Base-by-base conservation (phyloP, 345 rosid genomes). In the Euclidium syriacum region DNA sequence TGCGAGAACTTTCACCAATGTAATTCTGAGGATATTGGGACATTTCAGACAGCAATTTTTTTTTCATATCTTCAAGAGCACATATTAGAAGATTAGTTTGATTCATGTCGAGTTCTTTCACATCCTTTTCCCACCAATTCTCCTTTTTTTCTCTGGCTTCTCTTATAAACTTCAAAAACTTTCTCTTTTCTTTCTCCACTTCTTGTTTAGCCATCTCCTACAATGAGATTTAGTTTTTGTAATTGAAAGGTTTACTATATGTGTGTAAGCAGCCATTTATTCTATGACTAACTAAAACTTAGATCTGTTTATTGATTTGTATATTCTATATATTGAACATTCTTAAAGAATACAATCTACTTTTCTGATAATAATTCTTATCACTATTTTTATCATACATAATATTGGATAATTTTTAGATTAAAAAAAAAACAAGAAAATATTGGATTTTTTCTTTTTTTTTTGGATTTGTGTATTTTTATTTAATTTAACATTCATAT, bases 121-220 rank as follows among this genome's bases (percentile, higher is more conserved):
- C 32, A 6, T 89, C 87, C 1, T 74, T 62, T 32, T 79, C 77
- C 84, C 82, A 88, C 85, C 85, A 79, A 5, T 54, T 50, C 35
- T 56, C 70, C 17, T 4, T 1, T 16, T 17, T 27, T 27, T 63
- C 36, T 27, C 65, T 64, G 1, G 9, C 54, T 51, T 61, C 65
- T 50, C 29, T 65, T 27, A 75, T 18, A 12, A 3, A 2, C 4
- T 67, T 72, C 4, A 85, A 62, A 49, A 52, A 67, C 25, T 72
- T 70, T 0, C 78, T 78, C 1, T 58, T 59, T 40, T 52, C 69
- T 58, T 42, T 82, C 55, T 78, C 79, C 0, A 3, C 34, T 40
- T 83, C 85, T 32, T 82, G 42, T 46, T 67, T 59, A 10, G 8
- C 22, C 26, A 17, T 1, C 19, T 6, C 7, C 63, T 69, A 20